These are phyloP conservation scores for Ophiostoma perfectum DNA, from an alignment of 2,329 filamentous ascomycete species.

Conservation along the genomic window DNA sequence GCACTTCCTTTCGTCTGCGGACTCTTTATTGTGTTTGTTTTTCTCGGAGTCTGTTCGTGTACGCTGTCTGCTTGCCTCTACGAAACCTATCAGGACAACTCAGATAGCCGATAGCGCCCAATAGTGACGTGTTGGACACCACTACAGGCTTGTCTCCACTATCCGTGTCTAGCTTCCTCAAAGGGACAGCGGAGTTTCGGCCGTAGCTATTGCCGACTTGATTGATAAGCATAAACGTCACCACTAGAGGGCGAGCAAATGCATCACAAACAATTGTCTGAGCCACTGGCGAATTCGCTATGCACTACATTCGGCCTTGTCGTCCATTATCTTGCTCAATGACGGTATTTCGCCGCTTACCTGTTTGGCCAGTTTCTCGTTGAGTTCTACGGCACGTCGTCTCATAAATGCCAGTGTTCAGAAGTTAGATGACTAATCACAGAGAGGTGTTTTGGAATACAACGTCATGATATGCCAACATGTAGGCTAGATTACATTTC, in stretches of 20 bases:
- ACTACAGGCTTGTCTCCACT: background rate
- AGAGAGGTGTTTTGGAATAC: too few relatives aligned
- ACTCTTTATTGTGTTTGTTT: background rate
- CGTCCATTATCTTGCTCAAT: too few relatives aligned
- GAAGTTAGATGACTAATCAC: too few relatives aligned
- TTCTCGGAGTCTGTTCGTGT: background rate
- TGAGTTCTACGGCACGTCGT: too few relatives aligned
- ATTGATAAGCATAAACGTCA: slow-evolving; percentile 7
- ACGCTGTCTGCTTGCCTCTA: background rate
- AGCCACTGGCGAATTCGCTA: background rate
- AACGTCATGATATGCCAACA: too few relatives aligned
- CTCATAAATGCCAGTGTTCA: too few relatives aligned
- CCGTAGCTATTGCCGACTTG: slow-evolving; percentile 4
- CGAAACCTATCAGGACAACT: background rate
- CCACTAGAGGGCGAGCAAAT: background rate
- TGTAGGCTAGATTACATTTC: background rate
- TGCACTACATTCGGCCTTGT: too few relatives aligned
- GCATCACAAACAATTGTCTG: background rate
- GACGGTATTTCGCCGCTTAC: too few relatives aligned
- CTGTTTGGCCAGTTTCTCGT: too few relatives aligned
- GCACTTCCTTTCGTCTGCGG: background rate
- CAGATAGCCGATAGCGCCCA: background rate
- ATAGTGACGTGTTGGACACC: background rate
- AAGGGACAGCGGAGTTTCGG: background rate
- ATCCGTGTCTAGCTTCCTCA: background rate